These are phyloP conservation scores for Colletotrichum melonis DNA, from an alignment of 2,329 filamentous ascomycete species.

Conservation along the genomic window DNA sequence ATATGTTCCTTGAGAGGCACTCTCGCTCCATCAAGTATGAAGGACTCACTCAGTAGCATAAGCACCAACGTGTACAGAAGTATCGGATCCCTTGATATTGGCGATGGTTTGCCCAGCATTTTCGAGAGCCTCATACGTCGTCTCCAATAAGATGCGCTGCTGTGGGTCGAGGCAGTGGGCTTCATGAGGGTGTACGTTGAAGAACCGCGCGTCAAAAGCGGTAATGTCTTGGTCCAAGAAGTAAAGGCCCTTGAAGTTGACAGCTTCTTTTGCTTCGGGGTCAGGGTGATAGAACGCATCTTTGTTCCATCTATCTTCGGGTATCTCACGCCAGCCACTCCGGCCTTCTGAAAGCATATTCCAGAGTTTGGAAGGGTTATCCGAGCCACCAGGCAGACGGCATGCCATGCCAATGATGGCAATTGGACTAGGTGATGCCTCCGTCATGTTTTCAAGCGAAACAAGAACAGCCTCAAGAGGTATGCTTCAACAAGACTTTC, in stretches of 20 bases:
- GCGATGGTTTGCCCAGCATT: constrained; percentile 40
- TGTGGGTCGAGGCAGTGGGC: constrained; percentile 46
- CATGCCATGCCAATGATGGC: constrained; percentile 45
- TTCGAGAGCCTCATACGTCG: constrained; percentile 43
- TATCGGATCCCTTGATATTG: background rate
- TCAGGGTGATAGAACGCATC: constrained; percentile 40
- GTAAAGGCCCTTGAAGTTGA: background rate
- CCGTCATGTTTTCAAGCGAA: background rate
- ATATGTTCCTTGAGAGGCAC: constrained; percentile 5
- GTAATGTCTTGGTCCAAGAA: constrained; percentile 37
- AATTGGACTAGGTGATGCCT: constrained; percentile 36
- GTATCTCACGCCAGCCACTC: constrained; percentile 38
- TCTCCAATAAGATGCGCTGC: constrained; percentile 41
- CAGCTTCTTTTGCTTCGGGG: constrained; percentile 15
- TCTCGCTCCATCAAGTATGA: background rate
- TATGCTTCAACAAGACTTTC: background rate
- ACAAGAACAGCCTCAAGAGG: background rate
- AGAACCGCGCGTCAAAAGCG: constrained; percentile 42
- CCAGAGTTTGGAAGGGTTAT: constrained; percentile 43
- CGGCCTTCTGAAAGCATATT: constrained; percentile 40
- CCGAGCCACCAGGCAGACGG: constrained; percentile 42
- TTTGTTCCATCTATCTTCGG: constrained; percentile 39
- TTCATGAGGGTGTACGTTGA: constrained; percentile 38
- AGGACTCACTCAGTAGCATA: constrained; percentile 37
- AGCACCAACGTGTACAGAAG: background rate